Conservation (phyloP, 805 yeast genomes). For the Suhomyces sp. region DNA sequence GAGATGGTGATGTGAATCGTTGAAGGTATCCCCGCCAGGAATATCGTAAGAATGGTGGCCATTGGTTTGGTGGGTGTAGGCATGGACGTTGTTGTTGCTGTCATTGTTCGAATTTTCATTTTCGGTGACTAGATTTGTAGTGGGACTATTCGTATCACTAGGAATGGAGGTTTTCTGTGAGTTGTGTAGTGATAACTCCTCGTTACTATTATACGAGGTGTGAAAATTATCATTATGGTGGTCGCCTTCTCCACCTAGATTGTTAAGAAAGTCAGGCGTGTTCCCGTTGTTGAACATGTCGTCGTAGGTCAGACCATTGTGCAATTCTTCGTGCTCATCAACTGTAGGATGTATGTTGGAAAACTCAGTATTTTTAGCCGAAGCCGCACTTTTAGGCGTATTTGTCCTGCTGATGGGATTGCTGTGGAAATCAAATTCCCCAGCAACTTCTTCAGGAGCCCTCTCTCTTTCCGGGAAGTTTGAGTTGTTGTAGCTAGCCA, state of each 20-base stretch:
- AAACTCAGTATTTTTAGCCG: not conserved
- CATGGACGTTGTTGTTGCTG: conserved; percentile 12
- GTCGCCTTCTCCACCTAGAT: conserved; percentile 1
- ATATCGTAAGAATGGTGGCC: not conserved
- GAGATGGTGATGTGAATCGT: conserved; percentile 4
- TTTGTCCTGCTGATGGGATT: not conserved
- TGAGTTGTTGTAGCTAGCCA: not conserved
- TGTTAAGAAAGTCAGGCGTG: conserved; percentile 16
- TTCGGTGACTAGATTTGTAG: conserved; percentile 7
- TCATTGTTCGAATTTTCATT: not conserved
- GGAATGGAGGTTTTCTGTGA: not conserved
- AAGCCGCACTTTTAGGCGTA: conserved; percentile 1
- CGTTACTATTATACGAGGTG: not conserved
- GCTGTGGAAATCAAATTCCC: not conserved
- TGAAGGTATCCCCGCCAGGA: not conserved
- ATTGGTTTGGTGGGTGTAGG: conserved; percentile 11
- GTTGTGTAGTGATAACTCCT: not conserved
- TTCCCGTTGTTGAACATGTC: conserved; percentile 2
- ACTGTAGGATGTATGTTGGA: not conserved
- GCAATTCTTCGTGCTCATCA: not conserved
- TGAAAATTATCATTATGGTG: not conserved
- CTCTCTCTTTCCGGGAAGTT: not conserved
- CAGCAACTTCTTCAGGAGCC: not conserved
- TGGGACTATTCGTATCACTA: conserved; percentile 9
- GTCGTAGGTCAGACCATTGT: not conserved